These are phyloP conservation scores for Mycena capillaripes DNA, from an alignment of 768 basidiomycete species.

Conservation along the genomic window DNA sequence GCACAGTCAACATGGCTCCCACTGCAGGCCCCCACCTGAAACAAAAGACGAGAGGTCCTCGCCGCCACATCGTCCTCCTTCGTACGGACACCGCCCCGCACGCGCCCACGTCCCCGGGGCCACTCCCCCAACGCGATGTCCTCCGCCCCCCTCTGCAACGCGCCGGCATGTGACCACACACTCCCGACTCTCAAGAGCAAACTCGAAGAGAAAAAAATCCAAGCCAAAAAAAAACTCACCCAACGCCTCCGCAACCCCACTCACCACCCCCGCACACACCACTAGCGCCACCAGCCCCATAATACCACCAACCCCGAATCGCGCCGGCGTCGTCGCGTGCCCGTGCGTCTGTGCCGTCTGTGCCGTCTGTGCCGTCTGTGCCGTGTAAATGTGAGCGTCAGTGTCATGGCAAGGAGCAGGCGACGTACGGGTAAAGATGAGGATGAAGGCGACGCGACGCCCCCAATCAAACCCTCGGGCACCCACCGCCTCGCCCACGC, in stretches of 20 bases:
- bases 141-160: no score
- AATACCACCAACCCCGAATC: constrained; percentile 52
- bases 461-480: constrained; percentile 40
- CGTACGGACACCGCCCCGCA: no score
- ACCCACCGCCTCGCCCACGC: constrained; percentile 37
- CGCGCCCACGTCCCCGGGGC: no score
- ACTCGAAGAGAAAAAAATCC: not conserved
- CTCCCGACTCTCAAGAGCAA: not conserved
- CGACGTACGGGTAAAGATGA: not conserved
- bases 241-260: constrained; percentile 90
- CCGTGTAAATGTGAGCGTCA: no score
- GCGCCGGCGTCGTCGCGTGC: constrained; percentile 29
- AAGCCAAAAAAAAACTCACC: constrained; percentile 64
- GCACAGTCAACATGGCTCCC: no score
- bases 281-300: constrained; percentile 69
- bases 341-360: not conserved
- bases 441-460: not conserved
- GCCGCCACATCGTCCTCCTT: no score
- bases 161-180: not conserved
- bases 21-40: no score
- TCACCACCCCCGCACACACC: constrained; percentile 79
- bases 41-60: no score
- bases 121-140: no score
- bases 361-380: not conserved
- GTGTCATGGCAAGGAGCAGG: not conserved